Conservation (phyloP, 306 rosid genomes). For the Myrica gale region DNA sequence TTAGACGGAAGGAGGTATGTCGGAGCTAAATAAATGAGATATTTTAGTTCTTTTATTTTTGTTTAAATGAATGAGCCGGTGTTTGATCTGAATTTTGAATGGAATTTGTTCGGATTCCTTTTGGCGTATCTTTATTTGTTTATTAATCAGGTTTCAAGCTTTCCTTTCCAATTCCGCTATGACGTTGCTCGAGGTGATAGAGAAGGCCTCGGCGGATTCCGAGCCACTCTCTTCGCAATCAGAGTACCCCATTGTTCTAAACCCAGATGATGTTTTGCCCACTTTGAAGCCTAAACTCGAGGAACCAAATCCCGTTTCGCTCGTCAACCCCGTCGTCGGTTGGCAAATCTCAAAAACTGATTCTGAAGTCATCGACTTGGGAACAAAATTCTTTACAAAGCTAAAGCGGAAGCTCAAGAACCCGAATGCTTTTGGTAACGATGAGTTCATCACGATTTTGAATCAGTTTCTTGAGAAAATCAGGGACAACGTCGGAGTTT, state of each 20-base stretch:
- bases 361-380: conserved; percentile 45
- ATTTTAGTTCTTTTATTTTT: background rate
- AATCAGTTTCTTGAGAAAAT: conserved; percentile 53
- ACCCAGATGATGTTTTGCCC: conserved; percentile 51
- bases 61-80: too few species aligned
- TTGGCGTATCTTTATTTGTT: background rate
- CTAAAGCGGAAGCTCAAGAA: conserved; percentile 48
- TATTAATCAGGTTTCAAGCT: conserved; percentile 1
- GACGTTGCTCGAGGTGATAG: conserved; percentile 66
- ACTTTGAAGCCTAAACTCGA: conserved; percentile 45
- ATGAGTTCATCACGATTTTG: conserved; percentile 48
- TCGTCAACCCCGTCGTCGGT: conserved; percentile 45
- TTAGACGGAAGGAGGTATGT: too few species aligned
- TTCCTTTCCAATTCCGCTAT: conserved; percentile 30
- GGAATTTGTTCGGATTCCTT: background rate
- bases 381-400: conserved; percentile 46
- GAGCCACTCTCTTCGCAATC: conserved; percentile 34
- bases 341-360: conserved; percentile 63
- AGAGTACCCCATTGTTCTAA: conserved; percentile 65
- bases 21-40: background rate
- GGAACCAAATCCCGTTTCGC: conserved; percentile 34
- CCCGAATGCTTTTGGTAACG: conserved; percentile 33
- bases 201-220: conserved; percentile 31
- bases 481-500: conserved; percentile 40
- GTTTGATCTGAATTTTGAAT: background rate